phyloP scores from a whole-genome alignment of 2,329 filamentous ascomycete species.

The Fusarium brachygibbosum region DNA sequence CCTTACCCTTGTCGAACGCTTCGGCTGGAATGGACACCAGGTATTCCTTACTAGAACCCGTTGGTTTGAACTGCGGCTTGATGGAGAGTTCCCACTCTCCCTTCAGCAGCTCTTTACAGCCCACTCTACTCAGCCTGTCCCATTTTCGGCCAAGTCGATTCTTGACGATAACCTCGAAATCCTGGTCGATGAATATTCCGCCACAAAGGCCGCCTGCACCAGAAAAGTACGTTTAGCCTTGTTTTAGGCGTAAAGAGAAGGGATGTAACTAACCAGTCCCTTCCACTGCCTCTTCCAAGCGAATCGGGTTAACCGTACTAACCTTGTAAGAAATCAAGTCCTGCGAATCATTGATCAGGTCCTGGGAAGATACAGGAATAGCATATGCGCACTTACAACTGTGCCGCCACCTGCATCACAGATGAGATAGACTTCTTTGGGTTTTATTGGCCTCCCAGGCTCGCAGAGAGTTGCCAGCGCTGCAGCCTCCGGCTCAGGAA shows the following conservation, averaged over 20 bases:
- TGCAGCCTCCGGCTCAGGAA: constrained; percentile 7
- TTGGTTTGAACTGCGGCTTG: constrained; percentile 4
- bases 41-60: too few relatives aligned
- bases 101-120: neutral
- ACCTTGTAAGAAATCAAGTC: constrained; percentile 11
- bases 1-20: too few relatives aligned
- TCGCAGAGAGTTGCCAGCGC: neutral
- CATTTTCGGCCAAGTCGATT: neutral
- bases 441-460: too few relatives aligned
- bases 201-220: constrained; percentile 5
- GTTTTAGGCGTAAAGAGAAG: too few relatives aligned
- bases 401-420: constrained; percentile 4
- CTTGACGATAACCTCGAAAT: neutral
- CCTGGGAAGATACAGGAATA: too few relatives aligned
- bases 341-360: too few relatives aligned
- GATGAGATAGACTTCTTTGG: too few relatives aligned
- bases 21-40: too few relatives aligned
- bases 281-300: constrained; percentile 1
- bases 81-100: constrained; percentile 3
- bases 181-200: neutral
- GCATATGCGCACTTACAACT: constrained; percentile 8
- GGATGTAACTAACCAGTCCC: too few relatives aligned
- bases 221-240: too few relatives aligned
- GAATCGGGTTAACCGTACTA: neutral
- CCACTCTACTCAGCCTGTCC: neutral